These are phyloP conservation scores for Orobanche coerulescens DNA, from an alignment of 257 asterid genomes.

Conservation along the genomic window DNA sequence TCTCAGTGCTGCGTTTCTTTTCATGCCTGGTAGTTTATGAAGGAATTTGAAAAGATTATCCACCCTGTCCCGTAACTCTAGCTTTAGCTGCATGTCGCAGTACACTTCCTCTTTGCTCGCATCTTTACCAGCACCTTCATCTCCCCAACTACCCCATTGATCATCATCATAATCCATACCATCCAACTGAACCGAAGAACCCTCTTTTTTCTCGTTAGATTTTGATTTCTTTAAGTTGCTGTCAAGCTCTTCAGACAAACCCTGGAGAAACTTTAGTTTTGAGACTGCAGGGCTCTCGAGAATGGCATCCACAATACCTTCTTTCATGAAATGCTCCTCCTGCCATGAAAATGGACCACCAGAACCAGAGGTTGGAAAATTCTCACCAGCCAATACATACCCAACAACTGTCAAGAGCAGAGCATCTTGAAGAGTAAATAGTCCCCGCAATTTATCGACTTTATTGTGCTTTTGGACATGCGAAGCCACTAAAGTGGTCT, in stretches of 20 bases:
- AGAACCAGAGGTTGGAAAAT: slow-evolving; percentile 89
- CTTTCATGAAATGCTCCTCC: slow-evolving; percentile 98
- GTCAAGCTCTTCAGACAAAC: slow-evolving; percentile 57
- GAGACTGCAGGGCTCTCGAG: slow-evolving; percentile 67
- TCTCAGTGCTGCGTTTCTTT: slow-evolving; percentile 39
- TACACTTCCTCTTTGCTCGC: slow-evolving; percentile 49
- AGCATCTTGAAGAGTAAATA: slow-evolving; percentile 72
- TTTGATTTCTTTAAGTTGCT: slow-evolving; percentile 39
- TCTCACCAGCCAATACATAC: slow-evolving; percentile 86
- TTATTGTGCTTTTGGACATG: slow-evolving; percentile 31
- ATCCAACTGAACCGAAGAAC: slow-evolving; percentile 31
- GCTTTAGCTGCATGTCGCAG: slow-evolving; percentile 77
- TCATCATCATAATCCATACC: slow-evolving; percentile 66
- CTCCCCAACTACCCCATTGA: slow-evolving; percentile 90
- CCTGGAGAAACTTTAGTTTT: slow-evolving; percentile 65
- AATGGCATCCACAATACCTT: slow-evolving; percentile 83
- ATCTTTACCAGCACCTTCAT: slow-evolving; percentile 51
- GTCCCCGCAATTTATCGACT: slow-evolving; percentile 38
- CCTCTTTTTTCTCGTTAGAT: slow-evolving; percentile 39
- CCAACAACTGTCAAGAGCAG: slow-evolving; percentile 70
- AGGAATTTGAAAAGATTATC: slow-evolving; percentile 84
- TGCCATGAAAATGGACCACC: slow-evolving; percentile 97
- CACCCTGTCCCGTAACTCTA: slow-evolving; percentile 83
- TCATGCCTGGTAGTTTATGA: slow-evolving; percentile 65
- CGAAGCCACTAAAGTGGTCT: slow-evolving; percentile 55